Evolutionary conservation across 257 asterid species (phyloP).

Genomic region (Lavandula angustifolia): DNA sequence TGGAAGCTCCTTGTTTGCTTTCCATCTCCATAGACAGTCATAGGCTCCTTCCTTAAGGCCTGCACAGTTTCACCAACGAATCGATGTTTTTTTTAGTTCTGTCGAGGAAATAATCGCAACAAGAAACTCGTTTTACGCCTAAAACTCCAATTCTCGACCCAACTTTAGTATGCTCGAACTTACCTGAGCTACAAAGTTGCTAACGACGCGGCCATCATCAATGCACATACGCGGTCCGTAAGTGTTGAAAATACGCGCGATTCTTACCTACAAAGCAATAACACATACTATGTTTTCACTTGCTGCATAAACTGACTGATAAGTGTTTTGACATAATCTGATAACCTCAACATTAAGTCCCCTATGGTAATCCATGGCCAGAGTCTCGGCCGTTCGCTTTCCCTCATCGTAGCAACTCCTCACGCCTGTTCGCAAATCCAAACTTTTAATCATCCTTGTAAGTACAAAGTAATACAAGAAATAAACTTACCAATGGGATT

Average conservation of each 20-base stretch:
- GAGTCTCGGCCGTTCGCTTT: slow-evolving; percentile 84
- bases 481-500: slow-evolving; percentile 76
- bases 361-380: slow-evolving; percentile 89
- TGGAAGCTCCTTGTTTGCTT: slow-evolving; percentile 95
- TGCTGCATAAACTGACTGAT: not conserved
- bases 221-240: slow-evolving; percentile 96
- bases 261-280: slow-evolving; percentile 53
- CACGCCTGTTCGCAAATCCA: slow-evolving; percentile 52
- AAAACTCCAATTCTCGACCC: not conserved
- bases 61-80: slow-evolving; percentile 36
- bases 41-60: slow-evolving; percentile 83
- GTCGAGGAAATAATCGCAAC: not conserved
- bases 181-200: slow-evolving; percentile 96
- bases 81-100: not conserved
- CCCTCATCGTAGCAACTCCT: slow-evolving; percentile 96
- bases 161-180: slow-evolving; percentile 4
- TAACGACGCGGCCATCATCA: slow-evolving; percentile 91
- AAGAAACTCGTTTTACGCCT: not conserved
- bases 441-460: not conserved
- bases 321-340: not conserved
- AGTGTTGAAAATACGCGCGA: slow-evolving; percentile 90
- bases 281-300: not conserved
- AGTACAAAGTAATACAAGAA: not conserved
- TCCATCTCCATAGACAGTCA: slow-evolving; percentile 93
- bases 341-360: slow-evolving; percentile 80